Conservation (phyloP, 2,329 filamentous ascomycete species). For the Lachnellula arida region DNA sequence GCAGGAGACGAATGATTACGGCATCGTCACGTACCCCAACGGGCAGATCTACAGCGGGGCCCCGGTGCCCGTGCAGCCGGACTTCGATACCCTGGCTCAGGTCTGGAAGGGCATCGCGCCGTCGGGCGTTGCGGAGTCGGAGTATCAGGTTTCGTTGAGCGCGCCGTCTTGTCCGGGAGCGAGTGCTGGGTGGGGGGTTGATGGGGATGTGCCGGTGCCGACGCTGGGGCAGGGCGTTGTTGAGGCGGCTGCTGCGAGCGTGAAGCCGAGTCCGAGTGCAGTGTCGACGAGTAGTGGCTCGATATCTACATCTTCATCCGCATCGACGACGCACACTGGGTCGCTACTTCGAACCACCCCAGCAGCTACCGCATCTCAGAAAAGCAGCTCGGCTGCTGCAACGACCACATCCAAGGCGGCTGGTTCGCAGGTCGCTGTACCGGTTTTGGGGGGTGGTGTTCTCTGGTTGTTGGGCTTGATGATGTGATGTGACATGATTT, state of each 20-base stretch:
- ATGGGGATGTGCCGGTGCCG: slow-evolving; percentile 65
- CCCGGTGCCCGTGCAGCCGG: slow-evolving; percentile 67
- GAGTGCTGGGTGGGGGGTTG: slow-evolving; percentile 68
- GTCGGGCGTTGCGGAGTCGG: slow-evolving; percentile 58
- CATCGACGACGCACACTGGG: neutral
- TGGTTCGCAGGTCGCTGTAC: neutral
- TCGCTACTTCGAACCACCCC: neutral
- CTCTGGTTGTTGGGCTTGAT: neutral
- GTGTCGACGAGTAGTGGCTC: too few relatives aligned
- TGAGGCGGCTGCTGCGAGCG: slow-evolving; percentile 3
- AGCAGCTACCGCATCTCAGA: neutral
- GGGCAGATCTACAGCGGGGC: slow-evolving; percentile 50
- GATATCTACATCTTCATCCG: neutral
- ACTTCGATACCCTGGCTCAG: slow-evolving; percentile 70
- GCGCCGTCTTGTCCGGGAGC: slow-evolving; percentile 65
- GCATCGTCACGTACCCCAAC: slow-evolving; percentile 70
- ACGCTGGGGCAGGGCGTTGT: slow-evolving; percentile 46
- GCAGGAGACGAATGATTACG: slow-evolving; percentile 76
- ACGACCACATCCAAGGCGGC: neutral
- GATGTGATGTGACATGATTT: neutral
- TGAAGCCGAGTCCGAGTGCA: neutral
- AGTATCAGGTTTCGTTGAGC: slow-evolving; percentile 58
- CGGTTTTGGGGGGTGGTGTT: neutral
- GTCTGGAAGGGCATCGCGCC: slow-evolving; percentile 69
- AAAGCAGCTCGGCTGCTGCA: neutral